Percentiles rank a stretch among this genome's conserved stretches.
Conservation (phyloP, 1,284 basidiomycete species). For the Hemileia vastatrix region DNA sequence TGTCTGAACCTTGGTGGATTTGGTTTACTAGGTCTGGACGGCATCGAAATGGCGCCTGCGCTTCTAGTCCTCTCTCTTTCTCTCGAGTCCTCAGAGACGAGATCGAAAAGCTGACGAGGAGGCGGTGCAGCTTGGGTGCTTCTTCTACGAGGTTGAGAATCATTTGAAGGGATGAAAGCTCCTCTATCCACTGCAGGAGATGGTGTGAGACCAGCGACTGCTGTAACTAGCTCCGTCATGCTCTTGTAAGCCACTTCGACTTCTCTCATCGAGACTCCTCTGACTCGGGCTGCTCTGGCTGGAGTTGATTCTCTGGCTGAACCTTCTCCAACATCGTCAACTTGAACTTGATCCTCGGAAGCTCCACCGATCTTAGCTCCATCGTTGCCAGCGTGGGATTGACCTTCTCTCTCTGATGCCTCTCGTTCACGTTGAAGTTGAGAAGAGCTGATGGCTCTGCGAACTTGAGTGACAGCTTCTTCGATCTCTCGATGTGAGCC, state of each 20-base stretch:
- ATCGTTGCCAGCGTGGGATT: neutral
- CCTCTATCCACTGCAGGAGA: constrained; percentile 26
- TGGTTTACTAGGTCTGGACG: neutral
- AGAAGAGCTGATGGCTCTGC: neutral
- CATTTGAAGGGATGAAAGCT: constrained; percentile 7
- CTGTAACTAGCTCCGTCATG: constrained; percentile 31
- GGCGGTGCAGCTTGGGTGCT: neutral
- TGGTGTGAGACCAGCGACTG: constrained; percentile 30
- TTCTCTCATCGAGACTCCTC: constrained; percentile 31
- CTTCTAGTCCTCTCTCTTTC: neutral
- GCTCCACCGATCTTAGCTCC: too few relatives aligned
- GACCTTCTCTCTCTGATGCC: neutral
- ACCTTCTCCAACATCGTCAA: neutral
- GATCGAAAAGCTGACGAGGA: neutral
- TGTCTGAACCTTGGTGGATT: constrained; percentile 1
- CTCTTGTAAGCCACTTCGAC: constrained; percentile 30
- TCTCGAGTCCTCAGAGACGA: neutral
- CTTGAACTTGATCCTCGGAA: neutral
- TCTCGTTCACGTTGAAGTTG: neutral
- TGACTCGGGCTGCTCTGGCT: constrained; percentile 25
- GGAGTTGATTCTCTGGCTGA: constrained; percentile 26
- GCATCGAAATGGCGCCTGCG: neutral
- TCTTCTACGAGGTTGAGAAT: neutral
- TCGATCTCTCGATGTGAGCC: neutral
- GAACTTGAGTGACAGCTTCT: neutral